phyloP scores from a whole-genome alignment of 2,329 filamentous ascomycete genomes.

The Ophiostoma himal-ulmi region DNA sequence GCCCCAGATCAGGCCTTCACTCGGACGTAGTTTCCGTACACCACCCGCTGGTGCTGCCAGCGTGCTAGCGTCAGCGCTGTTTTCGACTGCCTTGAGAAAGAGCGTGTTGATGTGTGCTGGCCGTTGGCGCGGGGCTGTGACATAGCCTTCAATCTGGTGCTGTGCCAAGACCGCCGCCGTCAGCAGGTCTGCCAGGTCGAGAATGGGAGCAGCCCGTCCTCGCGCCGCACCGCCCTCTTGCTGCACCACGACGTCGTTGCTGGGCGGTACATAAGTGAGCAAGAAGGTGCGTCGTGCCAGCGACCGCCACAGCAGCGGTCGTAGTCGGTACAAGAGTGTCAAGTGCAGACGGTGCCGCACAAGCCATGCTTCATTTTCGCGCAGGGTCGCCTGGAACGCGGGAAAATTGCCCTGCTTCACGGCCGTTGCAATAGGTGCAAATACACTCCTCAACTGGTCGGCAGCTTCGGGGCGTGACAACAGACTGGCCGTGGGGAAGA shows the following conservation, averaged over 20 bases:
- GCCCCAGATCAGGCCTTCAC: conserved; percentile 58
- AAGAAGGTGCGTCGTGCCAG: conserved; percentile 73
- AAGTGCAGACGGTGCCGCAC: conserved; percentile 69
- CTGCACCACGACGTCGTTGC: conserved; percentile 20
- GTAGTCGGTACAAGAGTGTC: conserved; percentile 68
- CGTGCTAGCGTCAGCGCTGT: conserved; percentile 35
- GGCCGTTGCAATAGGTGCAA: conserved; percentile 65
- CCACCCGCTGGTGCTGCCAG: conserved; percentile 46
- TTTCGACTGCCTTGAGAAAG: conserved; percentile 48
- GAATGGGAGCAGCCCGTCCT: conserved; percentile 61
- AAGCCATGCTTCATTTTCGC: conserved; percentile 63
- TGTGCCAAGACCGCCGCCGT: conserved; percentile 61
- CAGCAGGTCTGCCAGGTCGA: conserved; percentile 66
- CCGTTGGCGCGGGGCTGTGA: conserved; percentile 35
- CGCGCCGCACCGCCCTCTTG: conserved; percentile 37
- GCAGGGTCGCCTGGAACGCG: conserved; percentile 64
- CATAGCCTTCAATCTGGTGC: conserved; percentile 54
- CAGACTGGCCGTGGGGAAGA: conserved; percentile 65
- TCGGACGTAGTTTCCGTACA: conserved; percentile 46
- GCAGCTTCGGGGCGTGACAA: conserved; percentile 66
- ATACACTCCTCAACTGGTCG: conserved; percentile 56
- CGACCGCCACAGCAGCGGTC: conserved; percentile 77
- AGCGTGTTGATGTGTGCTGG: conserved; percentile 44
- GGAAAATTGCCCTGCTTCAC: conserved; percentile 66
- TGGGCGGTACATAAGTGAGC: conserved; percentile 67